These are phyloP conservation scores for Durusdinium trenchii DNA, from an alignment of 73 alveolate genomes.

Conservation along the genomic window DNA sequence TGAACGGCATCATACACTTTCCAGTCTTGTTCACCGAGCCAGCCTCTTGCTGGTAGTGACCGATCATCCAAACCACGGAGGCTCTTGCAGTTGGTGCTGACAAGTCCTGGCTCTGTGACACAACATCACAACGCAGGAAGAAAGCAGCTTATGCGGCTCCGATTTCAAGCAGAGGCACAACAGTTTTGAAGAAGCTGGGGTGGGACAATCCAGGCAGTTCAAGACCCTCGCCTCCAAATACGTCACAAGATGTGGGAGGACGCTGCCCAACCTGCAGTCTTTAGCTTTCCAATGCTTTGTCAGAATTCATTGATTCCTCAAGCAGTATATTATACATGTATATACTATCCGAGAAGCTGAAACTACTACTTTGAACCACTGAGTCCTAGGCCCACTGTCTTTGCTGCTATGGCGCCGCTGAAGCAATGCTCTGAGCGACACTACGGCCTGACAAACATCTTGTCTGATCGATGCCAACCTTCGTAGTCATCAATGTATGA, in stretches of 20 bases:
- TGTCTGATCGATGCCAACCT: not conserved
- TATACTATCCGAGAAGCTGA: not conserved
- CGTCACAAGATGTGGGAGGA: slow-evolving; percentile 77
- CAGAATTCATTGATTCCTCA: not conserved
- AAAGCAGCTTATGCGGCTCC: not conserved
- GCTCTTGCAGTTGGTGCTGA: slow-evolving; percentile 84
- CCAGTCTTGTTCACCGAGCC: not conserved
- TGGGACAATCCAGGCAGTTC: no score
- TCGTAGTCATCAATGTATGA: no score
- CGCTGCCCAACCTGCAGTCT: slow-evolving; percentile 37
- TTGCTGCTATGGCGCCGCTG: slow-evolving; percentile 72
- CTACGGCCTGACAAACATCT: slow-evolving; percentile 68
- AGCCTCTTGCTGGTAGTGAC: slow-evolving; percentile 86
- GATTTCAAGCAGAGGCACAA: not conserved
- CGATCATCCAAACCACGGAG: slow-evolving; percentile 92
- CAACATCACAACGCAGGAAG: not conserved
- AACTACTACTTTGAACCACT: not conserved
- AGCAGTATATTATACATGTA: not conserved
- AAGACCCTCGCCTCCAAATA: slow-evolving; percentile 13
- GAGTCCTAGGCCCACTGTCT: slow-evolving; percentile 66
- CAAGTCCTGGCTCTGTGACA: not conserved
- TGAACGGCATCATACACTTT: no score
- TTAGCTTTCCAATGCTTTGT: not conserved
- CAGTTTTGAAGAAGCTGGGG: not conserved
- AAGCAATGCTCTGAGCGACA: slow-evolving; percentile 81